Base-by-base conservation (phyloP, 2,329 filamentous ascomycete genomes). In the Ilyonectria robusta region DNA sequence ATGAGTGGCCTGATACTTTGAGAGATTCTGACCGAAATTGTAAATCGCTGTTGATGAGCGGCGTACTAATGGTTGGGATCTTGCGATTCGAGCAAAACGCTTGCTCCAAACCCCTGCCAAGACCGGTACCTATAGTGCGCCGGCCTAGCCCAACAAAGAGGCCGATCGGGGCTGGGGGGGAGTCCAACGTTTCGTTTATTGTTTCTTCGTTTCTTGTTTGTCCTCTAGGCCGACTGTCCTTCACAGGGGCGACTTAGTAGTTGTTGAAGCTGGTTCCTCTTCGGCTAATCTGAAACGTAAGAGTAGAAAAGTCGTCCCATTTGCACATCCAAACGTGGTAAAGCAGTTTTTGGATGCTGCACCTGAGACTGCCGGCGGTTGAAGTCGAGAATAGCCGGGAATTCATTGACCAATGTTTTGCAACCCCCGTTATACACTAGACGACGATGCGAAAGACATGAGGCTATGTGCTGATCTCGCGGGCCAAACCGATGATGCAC, bases 121-220 rank as follows among this genome's bases (percentile, higher is more conserved):
- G 66, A 58, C 47, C 51, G 64, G 64, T 63, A 51, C 62, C 65
- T 58, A 68, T 33, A 69, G 65, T 57, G 56, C 66, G 65, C 46
- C 59, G 59, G 65, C 62, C 69, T 74, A 59, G 63, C 67, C 62
- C 58, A 58, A 68, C 62, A 70, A 66, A 71, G 63, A 59, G 55
- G 57, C 65, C 67, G 72, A 72, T 75, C 70, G 56, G 60, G 66
- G 65, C 64, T 67, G 71, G 67, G 70, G 70, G 69, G 66, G 61
- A 62, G 64, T 62, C 55, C 65, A 72, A 65, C 72, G 73, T 76
- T 76, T 76, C 72, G 74, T 76, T 76, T 75, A 66, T 66, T 71
- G 69, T 70, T 75, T 71, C 62, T 63, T 70, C 66, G 70, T 73
- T 76, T 75, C 69, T 65, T 67, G 66, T 68, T 68, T 63, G 59